Evolutionary conservation across 768 basidiomycete species (phyloP).

Genomic region (Lactarius hengduanensis): DNA sequence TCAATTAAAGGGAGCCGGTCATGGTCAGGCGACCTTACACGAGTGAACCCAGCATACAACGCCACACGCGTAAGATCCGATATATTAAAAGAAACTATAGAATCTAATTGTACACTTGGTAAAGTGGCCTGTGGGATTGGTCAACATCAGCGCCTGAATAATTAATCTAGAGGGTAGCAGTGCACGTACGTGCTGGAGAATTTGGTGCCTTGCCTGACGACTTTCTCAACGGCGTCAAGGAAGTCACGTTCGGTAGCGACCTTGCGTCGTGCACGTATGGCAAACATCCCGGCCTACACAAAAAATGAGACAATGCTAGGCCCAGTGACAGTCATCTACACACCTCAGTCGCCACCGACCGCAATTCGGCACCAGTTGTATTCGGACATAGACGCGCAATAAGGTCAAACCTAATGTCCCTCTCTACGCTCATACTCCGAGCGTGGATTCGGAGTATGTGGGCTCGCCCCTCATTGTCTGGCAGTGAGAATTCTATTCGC

Average conservation of each 20-base stretch:
- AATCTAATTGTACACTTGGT: conserved; percentile 89
- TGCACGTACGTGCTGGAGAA: conserved; percentile 92
- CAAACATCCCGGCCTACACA: conserved; percentile 95
- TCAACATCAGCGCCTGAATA: conserved; percentile 16
- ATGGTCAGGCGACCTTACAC: conserved; percentile 2
- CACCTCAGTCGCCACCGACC: conserved; percentile 95
- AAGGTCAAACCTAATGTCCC: conserved; percentile 95
- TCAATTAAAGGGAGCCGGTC: neutral
- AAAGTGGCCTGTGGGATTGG: conserved; percentile 60
- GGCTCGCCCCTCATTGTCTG: conserved; percentile 93
- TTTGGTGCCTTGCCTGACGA: conserved; percentile 95
- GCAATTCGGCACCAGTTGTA: conserved; percentile 97
- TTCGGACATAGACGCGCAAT: conserved; percentile 97
- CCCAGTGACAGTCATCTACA: conserved; percentile 24
- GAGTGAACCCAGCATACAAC: neutral
- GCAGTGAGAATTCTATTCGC: conserved; percentile 93
- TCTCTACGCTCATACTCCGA: conserved; percentile 95
- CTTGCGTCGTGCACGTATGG: conserved; percentile 93
- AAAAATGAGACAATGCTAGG: conserved; percentile 13
- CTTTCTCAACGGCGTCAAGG: conserved; percentile 97
- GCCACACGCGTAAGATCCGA: conserved; percentile 2
- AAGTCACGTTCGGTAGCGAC: conserved; percentile 98
- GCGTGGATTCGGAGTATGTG: conserved; percentile 98
- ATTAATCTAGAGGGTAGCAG: conserved; percentile 8
- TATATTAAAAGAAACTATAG: conserved; percentile 18